Conservation (phyloP, 176 grass and related monocot genomes). For the Eremochloa ophiuroides region DNA sequence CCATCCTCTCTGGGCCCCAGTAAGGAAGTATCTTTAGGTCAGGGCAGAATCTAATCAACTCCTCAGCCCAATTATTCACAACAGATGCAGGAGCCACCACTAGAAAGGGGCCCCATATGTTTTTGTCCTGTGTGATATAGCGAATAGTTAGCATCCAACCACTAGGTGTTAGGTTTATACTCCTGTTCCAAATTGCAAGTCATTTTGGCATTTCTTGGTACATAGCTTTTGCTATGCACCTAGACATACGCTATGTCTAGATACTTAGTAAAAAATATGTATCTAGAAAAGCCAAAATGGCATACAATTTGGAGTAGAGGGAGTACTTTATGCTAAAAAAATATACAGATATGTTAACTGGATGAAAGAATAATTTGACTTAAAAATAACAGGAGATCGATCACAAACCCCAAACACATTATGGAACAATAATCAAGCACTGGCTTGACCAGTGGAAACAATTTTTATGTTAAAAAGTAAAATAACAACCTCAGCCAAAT, state of each 20-base stretch:
- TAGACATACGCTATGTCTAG: background rate
- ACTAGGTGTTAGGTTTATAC: background rate
- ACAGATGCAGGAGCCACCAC: constrained; percentile 99
- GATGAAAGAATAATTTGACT: background rate
- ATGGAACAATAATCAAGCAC: constrained; percentile 2
- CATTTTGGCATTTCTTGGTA: background rate
- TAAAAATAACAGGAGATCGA: background rate
- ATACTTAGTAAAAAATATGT: background rate
- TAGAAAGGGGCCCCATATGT: constrained; percentile 99
- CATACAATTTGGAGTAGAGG: background rate
- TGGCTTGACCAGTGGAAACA: constrained; percentile 11
- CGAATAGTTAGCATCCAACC: background rate
- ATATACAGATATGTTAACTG: background rate
- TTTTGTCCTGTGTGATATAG: constrained; percentile 77
- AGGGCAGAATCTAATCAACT: constrained; percentile 92
- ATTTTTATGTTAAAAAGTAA: background rate
- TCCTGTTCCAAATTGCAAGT: background rate
- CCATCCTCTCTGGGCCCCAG: constrained; percentile 77
- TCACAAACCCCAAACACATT: background rate
- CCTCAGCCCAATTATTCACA: constrained; percentile 99
- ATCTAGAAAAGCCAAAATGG: background rate
- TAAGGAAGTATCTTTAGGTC: constrained; percentile 98
- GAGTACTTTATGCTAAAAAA: background rate
- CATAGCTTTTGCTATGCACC: background rate
- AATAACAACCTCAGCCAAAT: constrained; percentile 92